Evolutionary conservation across 306 rosid genomes (phyloP), one percentile per base, ranked within the genome.

Genomic region (Pyrus communis): DNA sequence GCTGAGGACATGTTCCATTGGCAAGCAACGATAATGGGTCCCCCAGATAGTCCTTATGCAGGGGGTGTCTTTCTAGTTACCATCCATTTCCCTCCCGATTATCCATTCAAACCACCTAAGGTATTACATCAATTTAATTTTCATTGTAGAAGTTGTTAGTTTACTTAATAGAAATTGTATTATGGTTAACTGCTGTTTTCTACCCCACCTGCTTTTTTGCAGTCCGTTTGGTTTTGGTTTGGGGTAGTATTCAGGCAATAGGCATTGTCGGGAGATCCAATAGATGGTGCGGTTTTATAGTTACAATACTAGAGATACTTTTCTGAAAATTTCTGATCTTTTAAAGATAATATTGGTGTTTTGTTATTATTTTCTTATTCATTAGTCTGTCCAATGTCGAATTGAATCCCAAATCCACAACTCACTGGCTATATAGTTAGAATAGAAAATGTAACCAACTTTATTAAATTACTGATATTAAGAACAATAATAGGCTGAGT

Each of bases 1-100:
- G 97, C 91, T 62, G 96, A 92, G 85, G 96, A 92, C 79, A 88
- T 92, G 91, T 90, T 92, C 82, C 96, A 90, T 74, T 92, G 96
- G 97, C 97, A 92, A 85, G 97, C 96, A 63, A 92, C 97, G 4
- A 89, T 89, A 67, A 92, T 92, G 91, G 96, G 97, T 14, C 96
- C 97, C 69, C 87, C 91, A 22, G 97, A 88, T 79, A 92, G 97
- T 84, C 97, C 93, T 54, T 89, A 91, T 80, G 90, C 95, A 7
- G 97, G 93, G 40, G 95, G 93, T 27, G 93, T 91, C 67, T 91
- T 91, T 84, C 84, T 89, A 69, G 90, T 88, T 70, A 89, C 93
- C 58, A 89, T 92, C 84, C 97, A 92, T 80, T 92, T 92, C 82
- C 97, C 97, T 84, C 96, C 96, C 17, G 93, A 92, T 76, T 90